Percentiles rank a stretch among this genome's conserved stretches.
phyloP scores from a whole-genome alignment of 177 flowering plant genomes.

The Telopea speciosissima region DNA sequence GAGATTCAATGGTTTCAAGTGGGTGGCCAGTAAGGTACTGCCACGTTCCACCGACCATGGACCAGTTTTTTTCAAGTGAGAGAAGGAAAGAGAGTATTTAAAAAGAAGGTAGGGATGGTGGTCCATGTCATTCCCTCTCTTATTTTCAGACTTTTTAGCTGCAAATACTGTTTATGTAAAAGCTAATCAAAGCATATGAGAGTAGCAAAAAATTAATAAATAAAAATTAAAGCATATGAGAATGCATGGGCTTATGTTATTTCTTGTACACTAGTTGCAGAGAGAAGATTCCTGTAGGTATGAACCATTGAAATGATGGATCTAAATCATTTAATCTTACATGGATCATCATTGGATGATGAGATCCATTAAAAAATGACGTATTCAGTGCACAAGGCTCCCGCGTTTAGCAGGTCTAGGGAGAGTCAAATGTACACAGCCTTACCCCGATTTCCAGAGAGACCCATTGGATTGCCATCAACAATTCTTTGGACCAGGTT shows the following conservation, averaged over 20 bases:
- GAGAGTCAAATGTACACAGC: too few relatives aligned
- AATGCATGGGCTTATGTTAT: neutral
- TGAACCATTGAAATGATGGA: neutral
- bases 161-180: too few relatives aligned
- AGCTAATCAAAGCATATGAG: neutral
- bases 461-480: too few relatives aligned
- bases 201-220: too few relatives aligned
- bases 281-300: neutral
- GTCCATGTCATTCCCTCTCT: neutral
- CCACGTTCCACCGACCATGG: slow-evolving; percentile 35
- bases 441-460: too few relatives aligned
- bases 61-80: slow-evolving; percentile 7
- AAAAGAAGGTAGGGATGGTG: neutral
- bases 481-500: too few relatives aligned
- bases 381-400: too few relatives aligned
- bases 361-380: too few relatives aligned
- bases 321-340: neutral
- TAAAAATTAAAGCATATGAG: neutral
- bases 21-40: slow-evolving; percentile 16
- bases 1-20: slow-evolving; percentile 7
- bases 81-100: neutral
- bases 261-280: neutral
- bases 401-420: too few relatives aligned
- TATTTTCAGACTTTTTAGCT: neutral
- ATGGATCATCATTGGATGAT: neutral